Evolutionary conservation across 2,329 filamentous ascomycete species (phyloP), one percentile per base, ranked within the genome.

Genomic region (Peltaster fructicola): DNA sequence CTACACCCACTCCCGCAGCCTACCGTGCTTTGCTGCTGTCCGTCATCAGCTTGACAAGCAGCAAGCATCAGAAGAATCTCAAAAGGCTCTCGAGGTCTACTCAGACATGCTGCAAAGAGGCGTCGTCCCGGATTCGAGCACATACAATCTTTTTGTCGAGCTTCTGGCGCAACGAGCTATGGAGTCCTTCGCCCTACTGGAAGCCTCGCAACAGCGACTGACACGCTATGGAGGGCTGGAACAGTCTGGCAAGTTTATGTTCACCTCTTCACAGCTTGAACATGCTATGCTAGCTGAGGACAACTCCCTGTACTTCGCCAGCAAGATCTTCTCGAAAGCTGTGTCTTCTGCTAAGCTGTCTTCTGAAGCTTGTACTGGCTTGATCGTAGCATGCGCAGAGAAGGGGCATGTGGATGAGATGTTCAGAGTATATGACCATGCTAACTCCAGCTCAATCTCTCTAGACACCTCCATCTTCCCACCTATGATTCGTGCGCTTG

Each of bases 71-170:
- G 54, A 71, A 88, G 25, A 79, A 91, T 8, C 75, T 81, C 33
- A 91, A n/a, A n/a, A 91, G 57, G 82, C 81, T 4, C 64, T 95
- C 25, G 84, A 92, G 55, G 78, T 98, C 25, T 98, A 95, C 51
- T 76, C 82, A 9, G 84, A 95, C 48, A 95, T 98, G 88, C 70
- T 92, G 39, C 72, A 75, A 36, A 76, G 84, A 36, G 75, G 74
- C 39, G 73, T 95, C 13, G 57, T 66, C 11, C 84, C 85, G 6
- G 75, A 93, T 47, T 71, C 73, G 26, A 68, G 77, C 29, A 95
- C 85, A 0, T 95, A 91, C 53, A 72, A 81, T 44, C 82, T 82
- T 16, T 61, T 98, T 10, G 77, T 98, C 27, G 71, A 76, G 30
- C 60, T 93, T 18, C 62, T 98, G 25, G 76, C 84, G 10, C 67